Percentiles rank a stretch among this genome's conserved stretches.
These are phyloP conservation scores for Wickerhamiella azyma DNA, from an alignment of 805 yeast genomes.

Conservation along the genomic window DNA sequence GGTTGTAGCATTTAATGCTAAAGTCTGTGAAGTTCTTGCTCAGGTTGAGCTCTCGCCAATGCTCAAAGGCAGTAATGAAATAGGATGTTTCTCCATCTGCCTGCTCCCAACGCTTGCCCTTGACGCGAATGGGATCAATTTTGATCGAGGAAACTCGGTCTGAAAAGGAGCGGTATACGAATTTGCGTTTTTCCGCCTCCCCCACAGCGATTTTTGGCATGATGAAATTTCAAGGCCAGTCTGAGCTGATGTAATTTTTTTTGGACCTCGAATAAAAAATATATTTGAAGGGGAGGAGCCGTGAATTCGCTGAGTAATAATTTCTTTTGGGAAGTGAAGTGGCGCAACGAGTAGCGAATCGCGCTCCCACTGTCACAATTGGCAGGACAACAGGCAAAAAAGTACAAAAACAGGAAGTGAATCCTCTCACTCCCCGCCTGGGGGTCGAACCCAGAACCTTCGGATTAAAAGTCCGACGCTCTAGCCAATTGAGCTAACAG, in stretches of 20 bases:
- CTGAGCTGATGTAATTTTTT: not conserved
- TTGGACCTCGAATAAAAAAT: not conserved
- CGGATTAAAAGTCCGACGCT: slow-evolving; percentile 24
- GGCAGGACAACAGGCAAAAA: not conserved
- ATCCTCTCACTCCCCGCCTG: slow-evolving; percentile 17
- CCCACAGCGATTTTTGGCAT: slow-evolving; percentile 1
- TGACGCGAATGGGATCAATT: slow-evolving; percentile 50
- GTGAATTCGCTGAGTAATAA: too few relatives aligned
- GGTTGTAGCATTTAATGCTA: slow-evolving; percentile 37
- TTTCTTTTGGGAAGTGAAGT: too few relatives aligned
- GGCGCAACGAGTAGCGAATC: too few relatives aligned
- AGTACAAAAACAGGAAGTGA: not conserved
- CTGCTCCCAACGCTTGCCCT: slow-evolving; percentile 18
- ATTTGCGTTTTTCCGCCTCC: slow-evolving; percentile 12
- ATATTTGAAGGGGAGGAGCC: too few relatives aligned
- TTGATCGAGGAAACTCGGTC: slow-evolving; percentile 73
- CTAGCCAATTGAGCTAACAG: slow-evolving; percentile 24
- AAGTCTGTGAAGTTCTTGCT: slow-evolving; percentile 59
- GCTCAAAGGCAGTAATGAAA: slow-evolving; percentile 62
- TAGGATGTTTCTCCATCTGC: slow-evolving; percentile 38
- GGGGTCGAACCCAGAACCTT: slow-evolving; percentile 23
- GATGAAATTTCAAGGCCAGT: not conserved
- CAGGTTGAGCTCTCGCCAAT: slow-evolving; percentile 79
- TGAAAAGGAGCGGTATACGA: slow-evolving; percentile 51
- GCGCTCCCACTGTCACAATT: too few relatives aligned